Percentiles rank a stretch among this genome's conserved stretches.
Evolutionary conservation across 1,284 basidiomycete genomes (phyloP).

Genomic region (Termitomyces sp.): DNA sequence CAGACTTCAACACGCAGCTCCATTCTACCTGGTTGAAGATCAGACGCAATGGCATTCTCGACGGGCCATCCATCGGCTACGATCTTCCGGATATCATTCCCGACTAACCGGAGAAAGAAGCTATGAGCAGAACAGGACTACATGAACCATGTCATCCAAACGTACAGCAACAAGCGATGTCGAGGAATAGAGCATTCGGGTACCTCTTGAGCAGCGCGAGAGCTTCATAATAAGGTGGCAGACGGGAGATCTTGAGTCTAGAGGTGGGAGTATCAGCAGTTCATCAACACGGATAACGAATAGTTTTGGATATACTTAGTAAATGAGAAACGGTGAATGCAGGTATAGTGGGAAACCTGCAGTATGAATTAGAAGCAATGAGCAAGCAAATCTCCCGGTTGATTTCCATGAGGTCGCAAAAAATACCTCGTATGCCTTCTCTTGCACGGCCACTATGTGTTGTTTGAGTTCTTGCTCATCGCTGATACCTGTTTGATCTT

Average conservation of each 20-base stretch:
- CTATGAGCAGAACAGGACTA: neutral
- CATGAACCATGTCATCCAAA: neutral
- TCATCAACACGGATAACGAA: neutral
- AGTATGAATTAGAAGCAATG: neutral
- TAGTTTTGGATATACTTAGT: constrained; percentile 23
- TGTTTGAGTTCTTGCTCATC: constrained; percentile 6
- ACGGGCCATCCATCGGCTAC: constrained; percentile 25
- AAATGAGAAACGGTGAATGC: constrained; percentile 36
- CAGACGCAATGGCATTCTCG: constrained; percentile 26
- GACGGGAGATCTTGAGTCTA: constrained; percentile 38
- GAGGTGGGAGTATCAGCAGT: neutral
- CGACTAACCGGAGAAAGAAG: constrained; percentile 15
- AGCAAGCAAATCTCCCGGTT: neutral
- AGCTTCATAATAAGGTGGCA: constrained; percentile 38
- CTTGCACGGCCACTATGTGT: constrained; percentile 11
- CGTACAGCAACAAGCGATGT: constrained; percentile 45
- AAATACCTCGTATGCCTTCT: constrained; percentile 13
- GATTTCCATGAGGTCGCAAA: neutral
- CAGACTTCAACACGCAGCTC: neutral
- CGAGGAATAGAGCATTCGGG: constrained; percentile 43
- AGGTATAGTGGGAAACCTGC: constrained; percentile 32
- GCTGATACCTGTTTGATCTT: constrained; percentile 10
- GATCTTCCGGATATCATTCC: constrained; percentile 23
- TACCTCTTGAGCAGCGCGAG: constrained; percentile 34
- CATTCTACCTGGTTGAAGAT: constrained; percentile 22